These are phyloP conservation scores for Leptodermis oblonga DNA, from an alignment of 257 asterid genomes.

Conservation along the genomic window DNA sequence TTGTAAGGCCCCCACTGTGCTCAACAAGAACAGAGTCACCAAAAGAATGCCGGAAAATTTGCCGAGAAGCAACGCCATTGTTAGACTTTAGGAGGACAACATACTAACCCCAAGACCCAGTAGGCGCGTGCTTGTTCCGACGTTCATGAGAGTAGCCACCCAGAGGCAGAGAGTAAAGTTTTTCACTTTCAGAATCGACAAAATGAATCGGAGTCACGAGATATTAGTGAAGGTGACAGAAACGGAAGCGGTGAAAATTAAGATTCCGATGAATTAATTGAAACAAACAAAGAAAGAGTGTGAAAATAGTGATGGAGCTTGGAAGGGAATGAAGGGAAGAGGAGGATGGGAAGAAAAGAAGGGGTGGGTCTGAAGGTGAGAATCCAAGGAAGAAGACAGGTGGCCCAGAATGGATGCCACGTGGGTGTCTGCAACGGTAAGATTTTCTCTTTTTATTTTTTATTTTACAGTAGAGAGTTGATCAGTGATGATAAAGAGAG, in stretches of 20 bases:
- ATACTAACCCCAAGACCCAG: constrained; percentile 26
- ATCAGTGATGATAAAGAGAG: constrained; percentile 11
- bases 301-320: background rate
- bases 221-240: background rate
- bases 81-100: constrained; percentile 25
- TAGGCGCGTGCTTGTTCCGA: background rate
- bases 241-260: background rate
- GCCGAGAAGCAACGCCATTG: constrained; percentile 47
- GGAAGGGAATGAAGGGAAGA: too few species aligned
- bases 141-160: background rate
- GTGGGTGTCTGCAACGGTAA: constrained; percentile 61
- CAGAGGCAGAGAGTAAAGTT: background rate
- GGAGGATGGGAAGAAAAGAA: constrained; percentile 5
- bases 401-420: constrained; percentile 34
- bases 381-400: constrained; percentile 53
- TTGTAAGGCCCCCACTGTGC: constrained; percentile 21
- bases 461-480: background rate
- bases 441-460: constrained; percentile 4
- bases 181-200: background rate
- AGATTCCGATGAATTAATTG: background rate
- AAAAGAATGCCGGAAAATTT: constrained; percentile 13
- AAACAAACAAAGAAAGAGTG: constrained; percentile 13
- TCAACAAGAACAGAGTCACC: constrained; percentile 12
- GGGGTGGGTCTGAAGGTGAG: constrained; percentile 35
- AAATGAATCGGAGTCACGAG: constrained; percentile 13